Conservation (phyloP, 2,329 filamentous ascomycete species). For the Venturia effusa region DNA sequence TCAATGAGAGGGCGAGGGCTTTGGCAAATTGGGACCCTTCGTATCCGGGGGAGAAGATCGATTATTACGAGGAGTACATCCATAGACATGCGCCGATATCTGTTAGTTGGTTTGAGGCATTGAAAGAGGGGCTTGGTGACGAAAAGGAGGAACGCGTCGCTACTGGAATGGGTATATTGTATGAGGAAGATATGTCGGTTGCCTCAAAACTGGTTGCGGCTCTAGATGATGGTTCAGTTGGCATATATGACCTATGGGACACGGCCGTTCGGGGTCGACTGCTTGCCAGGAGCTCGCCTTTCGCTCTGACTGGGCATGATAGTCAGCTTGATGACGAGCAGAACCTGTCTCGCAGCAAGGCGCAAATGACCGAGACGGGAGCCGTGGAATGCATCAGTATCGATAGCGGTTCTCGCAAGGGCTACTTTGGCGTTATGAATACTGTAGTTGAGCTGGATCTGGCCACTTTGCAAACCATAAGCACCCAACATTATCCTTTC, state of each 20-base stretch:
- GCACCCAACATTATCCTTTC: constrained; percentile 64
- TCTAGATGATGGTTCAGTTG: constrained; percentile 78
- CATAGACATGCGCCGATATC: constrained; percentile 66
- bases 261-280: constrained; percentile 46
- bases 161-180: constrained; percentile 58
- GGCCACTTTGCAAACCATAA: constrained; percentile 56
- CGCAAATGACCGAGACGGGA: constrained; percentile 57
- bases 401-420: constrained; percentile 54
- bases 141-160: constrained; percentile 33
- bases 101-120: constrained; percentile 66
- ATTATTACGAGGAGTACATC: constrained; percentile 86
- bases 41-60: constrained; percentile 58
- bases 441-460: constrained; percentile 75
- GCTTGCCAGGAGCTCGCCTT: constrained; percentile 52
- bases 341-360: constrained; percentile 31
- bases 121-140: constrained; percentile 30
- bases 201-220: constrained; percentile 59
- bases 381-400: constrained; percentile 77
- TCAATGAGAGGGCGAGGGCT: constrained; percentile 40
- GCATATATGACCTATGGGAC: constrained; percentile 57
- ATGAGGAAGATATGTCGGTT: constrained; percentile 42
- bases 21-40: constrained; percentile 76
- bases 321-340: constrained; percentile 30
- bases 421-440: constrained; percentile 71
- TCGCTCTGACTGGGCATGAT: constrained; percentile 42